Base-by-base conservation (phyloP, 2,329 filamentous ascomycete species). In the Trichoderma sp. region DNA sequence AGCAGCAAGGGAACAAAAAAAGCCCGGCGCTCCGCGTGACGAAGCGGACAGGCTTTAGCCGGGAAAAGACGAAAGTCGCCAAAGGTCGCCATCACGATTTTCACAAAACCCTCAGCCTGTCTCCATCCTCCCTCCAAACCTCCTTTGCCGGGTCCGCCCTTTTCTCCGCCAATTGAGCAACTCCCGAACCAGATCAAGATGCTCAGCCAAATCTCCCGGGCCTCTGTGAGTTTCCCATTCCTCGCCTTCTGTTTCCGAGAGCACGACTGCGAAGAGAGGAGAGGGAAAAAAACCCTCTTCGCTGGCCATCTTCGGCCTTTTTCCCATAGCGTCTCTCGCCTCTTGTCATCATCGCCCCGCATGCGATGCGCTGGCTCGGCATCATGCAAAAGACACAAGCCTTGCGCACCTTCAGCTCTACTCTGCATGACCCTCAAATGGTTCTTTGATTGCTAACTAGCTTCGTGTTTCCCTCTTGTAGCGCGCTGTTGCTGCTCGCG, bases 121-220 rank as follows among this genome's bases (percentile, higher is more conserved):
- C 71, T 75, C 77, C 75, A 43, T 63, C 13, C 24, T 53, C 31
- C 27, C 16, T 27, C 43, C 27, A 47, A 59, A 43, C 43, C 56
- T 24, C 49, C 56, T 58, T 58, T 49, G 24, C 52, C 47, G 33
- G 57, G 65, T 68, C 40, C 57, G 52, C 19, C 64, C 55, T 63
- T 53, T 49, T 29, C 61, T 33, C 65, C 57, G 43, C 61, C 67
- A 69, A 83, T 84, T 83, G 83, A 84, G 81, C 83, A 83, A 80
- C 80, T 74, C 79, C 79, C 76, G 75, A 73, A 35, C 43, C 66
- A 53, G 35, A 40, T 74, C 77, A 78, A 81, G 76, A 88, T 88
- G 86, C 81, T 88, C 81, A 80, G 79, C 76, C 84, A 86, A 80
- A 78, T 87, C 72, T 83, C 84, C 77, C 82, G 86, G 81, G 81